phyloP scores from a whole-genome alignment of 371 early-diverging fungal species.

The Syncephalastrum monosporum region DNA sequence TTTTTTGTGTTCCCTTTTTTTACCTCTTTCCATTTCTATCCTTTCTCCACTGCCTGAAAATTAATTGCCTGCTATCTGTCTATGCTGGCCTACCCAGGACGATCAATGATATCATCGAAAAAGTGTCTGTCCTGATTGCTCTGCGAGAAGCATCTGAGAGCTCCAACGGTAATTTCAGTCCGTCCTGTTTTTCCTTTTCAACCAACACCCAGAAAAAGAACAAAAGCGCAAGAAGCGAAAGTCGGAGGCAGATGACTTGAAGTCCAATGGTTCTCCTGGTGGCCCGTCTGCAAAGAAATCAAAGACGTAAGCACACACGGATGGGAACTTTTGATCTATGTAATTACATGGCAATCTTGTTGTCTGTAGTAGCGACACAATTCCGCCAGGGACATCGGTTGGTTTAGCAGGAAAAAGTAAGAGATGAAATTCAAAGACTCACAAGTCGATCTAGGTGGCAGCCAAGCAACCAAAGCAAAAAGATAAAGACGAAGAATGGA shows the following conservation, averaged over 20 bases:
- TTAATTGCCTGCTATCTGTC: neutral
- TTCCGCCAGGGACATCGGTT: constrained; percentile 21
- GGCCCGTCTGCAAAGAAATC: constrained; percentile 39
- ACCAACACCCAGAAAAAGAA: neutral
- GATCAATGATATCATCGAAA: constrained; percentile 56
- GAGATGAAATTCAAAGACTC: too few species aligned
- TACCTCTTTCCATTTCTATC: too few species aligned
- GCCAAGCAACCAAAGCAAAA: constrained; percentile 62
- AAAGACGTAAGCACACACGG: constrained; percentile 39
- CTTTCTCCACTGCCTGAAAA: neutral
- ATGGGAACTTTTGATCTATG: neutral
- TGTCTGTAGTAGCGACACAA: constrained; percentile 8
- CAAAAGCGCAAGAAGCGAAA: constrained; percentile 65
- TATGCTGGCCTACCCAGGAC: constrained; percentile 28
- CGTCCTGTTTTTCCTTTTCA: constrained; percentile 1
- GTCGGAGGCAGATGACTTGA: constrained; percentile 55
- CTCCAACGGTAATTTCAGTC: constrained; percentile 25
- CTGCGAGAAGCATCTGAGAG: constrained; percentile 54
- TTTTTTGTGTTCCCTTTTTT: too few species aligned
- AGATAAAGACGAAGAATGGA: constrained; percentile 75
- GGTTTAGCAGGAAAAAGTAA: neutral
- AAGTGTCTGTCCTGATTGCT: constrained; percentile 51
- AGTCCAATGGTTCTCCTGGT: constrained; percentile 21
- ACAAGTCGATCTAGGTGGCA: constrained; percentile 47
- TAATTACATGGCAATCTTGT: neutral